phyloP scores from a whole-genome alignment of 495 filamentous ascomycete species.

The Talaromyces adpressus region DNA sequence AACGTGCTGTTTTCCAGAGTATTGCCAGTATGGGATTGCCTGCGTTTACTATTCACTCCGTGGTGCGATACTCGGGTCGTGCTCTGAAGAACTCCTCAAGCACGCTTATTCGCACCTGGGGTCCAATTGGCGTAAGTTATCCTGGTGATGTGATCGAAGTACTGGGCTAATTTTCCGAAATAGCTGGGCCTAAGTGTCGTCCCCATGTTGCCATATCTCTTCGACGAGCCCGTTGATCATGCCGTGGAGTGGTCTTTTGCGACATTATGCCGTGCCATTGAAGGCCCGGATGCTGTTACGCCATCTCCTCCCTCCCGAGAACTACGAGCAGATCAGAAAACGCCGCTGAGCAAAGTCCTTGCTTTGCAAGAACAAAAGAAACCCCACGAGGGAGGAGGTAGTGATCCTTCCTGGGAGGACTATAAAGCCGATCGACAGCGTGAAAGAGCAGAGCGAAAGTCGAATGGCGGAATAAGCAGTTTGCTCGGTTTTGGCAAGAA shows the following conservation, averaged over 20 bases:
- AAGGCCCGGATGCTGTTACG: slow-evolving; percentile 52
- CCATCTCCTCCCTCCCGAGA: slow-evolving; percentile 20
- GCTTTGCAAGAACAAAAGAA: slow-evolving; percentile 12
- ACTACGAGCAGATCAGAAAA: slow-evolving; percentile 13
- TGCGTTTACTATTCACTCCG: slow-evolving; percentile 89
- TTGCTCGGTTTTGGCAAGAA: slow-evolving; percentile 9
- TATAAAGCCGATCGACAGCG: slow-evolving; percentile 28
- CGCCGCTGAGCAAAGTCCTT: slow-evolving; percentile 14
- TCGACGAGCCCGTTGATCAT: slow-evolving; percentile 88
- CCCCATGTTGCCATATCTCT: slow-evolving; percentile 80
- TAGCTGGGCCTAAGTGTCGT: slow-evolving; percentile 78
- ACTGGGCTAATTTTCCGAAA: not conserved
- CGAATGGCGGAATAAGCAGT: slow-evolving; percentile 1
- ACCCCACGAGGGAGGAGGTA: slow-evolving; percentile 5
- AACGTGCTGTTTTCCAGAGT: slow-evolving; percentile 83
- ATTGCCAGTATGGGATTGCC: slow-evolving; percentile 90
- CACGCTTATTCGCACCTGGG: slow-evolving; percentile 66
- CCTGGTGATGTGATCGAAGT: not conserved
- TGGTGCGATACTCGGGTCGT: slow-evolving; percentile 78
- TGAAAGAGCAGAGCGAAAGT: slow-evolving; percentile 23
- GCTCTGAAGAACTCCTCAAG: slow-evolving; percentile 78
- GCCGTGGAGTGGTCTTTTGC: slow-evolving; percentile 88
- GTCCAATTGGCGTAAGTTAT: slow-evolving; percentile 71
- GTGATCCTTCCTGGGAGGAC: slow-evolving; percentile 30
- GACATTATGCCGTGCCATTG: slow-evolving; percentile 61